phyloP scores from a whole-genome alignment of 1,139 yeast genomes.

The Sugiyamaella castrensis region DNA sequence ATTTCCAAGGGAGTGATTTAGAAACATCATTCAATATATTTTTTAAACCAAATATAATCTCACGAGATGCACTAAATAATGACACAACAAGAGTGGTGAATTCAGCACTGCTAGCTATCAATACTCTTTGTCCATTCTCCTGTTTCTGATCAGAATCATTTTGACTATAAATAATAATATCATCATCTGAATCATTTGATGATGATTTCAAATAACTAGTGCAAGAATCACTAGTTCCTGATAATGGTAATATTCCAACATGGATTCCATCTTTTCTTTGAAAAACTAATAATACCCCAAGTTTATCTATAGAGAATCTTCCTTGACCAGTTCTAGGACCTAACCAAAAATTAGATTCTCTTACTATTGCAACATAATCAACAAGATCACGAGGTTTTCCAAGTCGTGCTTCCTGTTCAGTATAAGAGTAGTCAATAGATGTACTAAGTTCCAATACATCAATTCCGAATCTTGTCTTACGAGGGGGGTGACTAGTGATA shows the following conservation, averaged over 20 bases:
- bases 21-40: neutral
- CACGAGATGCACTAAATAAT: constrained; percentile 4
- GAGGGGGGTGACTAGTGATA: neutral
- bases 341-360: constrained; percentile 14
- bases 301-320: constrained; percentile 11
- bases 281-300: constrained; percentile 22
- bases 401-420: constrained; percentile 1
- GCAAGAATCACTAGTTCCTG: constrained; percentile 21
- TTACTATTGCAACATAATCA: constrained; percentile 6
- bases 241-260: constrained; percentile 27
- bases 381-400: constrained; percentile 1
- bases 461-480: neutral
- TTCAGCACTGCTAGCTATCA: constrained; percentile 23
- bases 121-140: constrained; percentile 19
- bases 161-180: constrained; percentile 18
- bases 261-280: constrained; percentile 28
- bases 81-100: constrained; percentile 19
- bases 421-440: constrained; percentile 2
- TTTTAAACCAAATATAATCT: neutral
- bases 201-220: constrained; percentile 21
- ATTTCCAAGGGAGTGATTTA: constrained; percentile 5
- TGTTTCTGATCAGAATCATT: constrained; percentile 22
- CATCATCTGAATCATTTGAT: constrained; percentile 15
- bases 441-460: constrained; percentile 4
- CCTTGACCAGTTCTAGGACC: constrained; percentile 14